These are phyloP conservation scores for Macaranga tanarius DNA, from an alignment of 441 rosid species.

Conservation along the genomic window DNA sequence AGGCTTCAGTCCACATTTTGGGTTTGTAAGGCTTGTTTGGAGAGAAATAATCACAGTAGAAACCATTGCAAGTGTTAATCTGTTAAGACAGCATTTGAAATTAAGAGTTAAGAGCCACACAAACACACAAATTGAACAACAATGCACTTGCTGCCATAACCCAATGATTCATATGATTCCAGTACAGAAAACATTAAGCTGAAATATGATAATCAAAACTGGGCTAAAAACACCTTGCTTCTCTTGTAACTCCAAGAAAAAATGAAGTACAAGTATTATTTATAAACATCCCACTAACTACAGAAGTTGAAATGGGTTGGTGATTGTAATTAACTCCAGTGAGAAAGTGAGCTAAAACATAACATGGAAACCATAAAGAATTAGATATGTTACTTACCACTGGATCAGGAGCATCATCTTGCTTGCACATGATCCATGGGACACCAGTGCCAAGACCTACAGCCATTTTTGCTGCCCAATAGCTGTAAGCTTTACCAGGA, in stretches of 20 bases:
- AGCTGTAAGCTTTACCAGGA: slow-evolving; percentile 61
- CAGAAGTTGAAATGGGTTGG: slow-evolving; percentile 8
- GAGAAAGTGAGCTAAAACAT: slow-evolving; percentile 25
- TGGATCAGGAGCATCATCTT: slow-evolving; percentile 97
- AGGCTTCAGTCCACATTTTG: slow-evolving; percentile 98
- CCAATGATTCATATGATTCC: slow-evolving; percentile 10
- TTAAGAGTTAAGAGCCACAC: slow-evolving; percentile 4
- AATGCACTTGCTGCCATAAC: slow-evolving; percentile 7
- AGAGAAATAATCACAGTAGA: slow-evolving; percentile 91
- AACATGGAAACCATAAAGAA: slow-evolving; percentile 29
- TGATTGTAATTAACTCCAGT: slow-evolving; percentile 27
- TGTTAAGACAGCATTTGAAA: slow-evolving; percentile 27
- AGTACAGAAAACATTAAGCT: neutral
- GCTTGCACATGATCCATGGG: slow-evolving; percentile 99
- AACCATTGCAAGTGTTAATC: slow-evolving; percentile 98
- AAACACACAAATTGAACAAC: slow-evolving; percentile 6
- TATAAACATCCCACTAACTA: slow-evolving; percentile 16
- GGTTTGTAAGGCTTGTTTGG: slow-evolving; percentile 95
- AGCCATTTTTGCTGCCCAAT: slow-evolving; percentile 98
- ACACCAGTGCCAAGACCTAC: slow-evolving; percentile 90
- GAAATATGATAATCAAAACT: slow-evolving; percentile 12
- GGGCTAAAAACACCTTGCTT: slow-evolving; percentile 18
- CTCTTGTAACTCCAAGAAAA: slow-evolving; percentile 11
- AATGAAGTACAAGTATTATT: slow-evolving; percentile 11
- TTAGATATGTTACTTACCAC: slow-evolving; percentile 47